These are phyloP conservation scores for Trichocomaceae sp. DNA, from an alignment of 2,329 filamentous ascomycete genomes.

Conservation along the genomic window DNA sequence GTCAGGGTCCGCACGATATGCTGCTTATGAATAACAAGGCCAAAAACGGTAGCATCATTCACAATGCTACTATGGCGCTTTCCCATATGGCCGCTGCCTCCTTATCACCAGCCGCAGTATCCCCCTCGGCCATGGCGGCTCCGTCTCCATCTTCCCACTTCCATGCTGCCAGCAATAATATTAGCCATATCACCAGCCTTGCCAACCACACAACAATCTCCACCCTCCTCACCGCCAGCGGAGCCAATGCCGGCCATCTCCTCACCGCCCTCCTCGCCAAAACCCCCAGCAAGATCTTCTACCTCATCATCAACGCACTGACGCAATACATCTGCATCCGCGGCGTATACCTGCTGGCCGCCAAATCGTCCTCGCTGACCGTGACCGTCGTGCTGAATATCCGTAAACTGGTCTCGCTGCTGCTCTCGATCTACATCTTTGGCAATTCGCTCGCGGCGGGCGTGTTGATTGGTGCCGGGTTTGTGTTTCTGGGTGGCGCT, in stretches of 20 bases:
- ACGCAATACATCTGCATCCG: conserved; percentile 95
- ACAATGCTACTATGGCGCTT: not conserved
- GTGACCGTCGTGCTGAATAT: conserved; percentile 97
- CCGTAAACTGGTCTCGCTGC: conserved; percentile 81
- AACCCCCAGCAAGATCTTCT: conserved; percentile 32
- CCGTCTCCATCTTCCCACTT: not conserved
- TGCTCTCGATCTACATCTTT: conserved; percentile 90
- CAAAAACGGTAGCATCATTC: not conserved
- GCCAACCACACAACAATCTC: conserved; percentile 4
- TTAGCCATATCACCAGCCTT: not conserved
- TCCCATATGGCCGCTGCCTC: conserved; percentile 5
- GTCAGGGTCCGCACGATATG: not conserved
- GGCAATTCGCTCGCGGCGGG: conserved; percentile 72
- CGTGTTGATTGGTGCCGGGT: conserved; percentile 70
- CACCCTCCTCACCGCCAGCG: conserved; percentile 1
- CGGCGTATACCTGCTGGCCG: conserved; percentile 88
- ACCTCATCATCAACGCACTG: conserved; percentile 52
- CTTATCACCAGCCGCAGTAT: not conserved
- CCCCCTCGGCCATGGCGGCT: not conserved
- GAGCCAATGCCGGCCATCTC: conserved; percentile 15
- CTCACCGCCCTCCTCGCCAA: conserved; percentile 22
- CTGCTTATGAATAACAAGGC: not conserved
- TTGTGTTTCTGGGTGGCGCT: conserved; percentile 88
- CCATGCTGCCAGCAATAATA: not conserved
- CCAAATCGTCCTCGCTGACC: conserved; percentile 81